A percentile compares a stretch with the other conserved stretches of the same genome.
These are phyloP conservation scores for Lenzites betulinus DNA, from an alignment of 768 basidiomycete genomes.

Conservation along the genomic window DNA sequence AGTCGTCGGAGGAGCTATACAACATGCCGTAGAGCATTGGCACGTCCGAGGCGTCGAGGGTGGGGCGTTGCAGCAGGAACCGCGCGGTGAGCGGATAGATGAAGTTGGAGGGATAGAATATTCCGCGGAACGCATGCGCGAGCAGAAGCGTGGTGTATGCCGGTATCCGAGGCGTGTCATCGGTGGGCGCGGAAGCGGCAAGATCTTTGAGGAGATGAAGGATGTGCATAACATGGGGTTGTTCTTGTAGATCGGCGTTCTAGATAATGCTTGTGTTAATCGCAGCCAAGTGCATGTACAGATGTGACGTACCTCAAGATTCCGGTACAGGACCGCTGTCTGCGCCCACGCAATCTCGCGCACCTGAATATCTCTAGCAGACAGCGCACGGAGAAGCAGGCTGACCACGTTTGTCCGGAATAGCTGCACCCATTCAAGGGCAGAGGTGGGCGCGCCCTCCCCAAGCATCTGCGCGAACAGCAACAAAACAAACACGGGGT, in stretches of 20 bases:
- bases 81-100: slow-evolving; percentile 84
- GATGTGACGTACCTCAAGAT: slow-evolving; percentile 56
- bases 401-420: slow-evolving; percentile 80
- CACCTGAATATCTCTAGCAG: slow-evolving; percentile 60
- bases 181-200: slow-evolving; percentile 40
- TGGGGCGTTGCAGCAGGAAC: slow-evolving; percentile 88
- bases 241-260: slow-evolving; percentile 75
- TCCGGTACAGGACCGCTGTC: slow-evolving; percentile 59
- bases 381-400: slow-evolving; percentile 70
- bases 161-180: slow-evolving; percentile 58
- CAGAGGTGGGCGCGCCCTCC: slow-evolving; percentile 56
- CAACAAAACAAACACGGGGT: slow-evolving; percentile 74
- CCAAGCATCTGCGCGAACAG: slow-evolving; percentile 68
- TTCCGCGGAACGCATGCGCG: slow-evolving; percentile 74
- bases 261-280: slow-evolving; percentile 17
- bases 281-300: neutral
- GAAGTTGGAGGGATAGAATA: slow-evolving; percentile 88
- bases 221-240: slow-evolving; percentile 70
- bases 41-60: slow-evolving; percentile 78
- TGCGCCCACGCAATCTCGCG: slow-evolving; percentile 64
- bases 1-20: slow-evolving; percentile 73
- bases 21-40: slow-evolving; percentile 91
- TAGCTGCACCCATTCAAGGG: slow-evolving; percentile 82
- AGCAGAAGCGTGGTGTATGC: slow-evolving; percentile 81
- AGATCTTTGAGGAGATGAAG: slow-evolving; percentile 67